Evolutionary conservation across 768 basidiomycete species (phyloP).

Genomic region (Hortiboletus campestris): DNA sequence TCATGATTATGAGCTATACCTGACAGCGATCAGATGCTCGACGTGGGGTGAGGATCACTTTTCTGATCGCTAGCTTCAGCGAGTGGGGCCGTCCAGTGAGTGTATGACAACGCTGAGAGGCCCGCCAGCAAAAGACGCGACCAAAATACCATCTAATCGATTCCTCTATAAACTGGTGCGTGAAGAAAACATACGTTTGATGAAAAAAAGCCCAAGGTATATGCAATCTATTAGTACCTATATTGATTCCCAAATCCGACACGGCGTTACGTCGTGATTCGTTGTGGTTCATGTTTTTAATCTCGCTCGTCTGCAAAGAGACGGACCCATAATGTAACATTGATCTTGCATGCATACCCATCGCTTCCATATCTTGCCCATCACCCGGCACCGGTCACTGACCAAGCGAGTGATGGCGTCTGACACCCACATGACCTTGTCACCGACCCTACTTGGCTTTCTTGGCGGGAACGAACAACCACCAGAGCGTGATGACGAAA

Average conservation of each 20-base stretch:
- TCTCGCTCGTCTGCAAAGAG: not conserved
- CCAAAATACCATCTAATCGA: no score
- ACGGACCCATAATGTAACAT: not conserved
- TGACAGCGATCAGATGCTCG: no score
- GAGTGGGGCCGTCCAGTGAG: no score
- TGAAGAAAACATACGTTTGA: not conserved
- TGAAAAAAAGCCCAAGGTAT: constrained; percentile 2
- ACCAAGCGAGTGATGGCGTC: no score
- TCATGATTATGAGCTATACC: no score
- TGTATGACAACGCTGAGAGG: no score
- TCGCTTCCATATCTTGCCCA: no score
- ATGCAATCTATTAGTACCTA: not conserved
- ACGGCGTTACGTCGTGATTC: constrained; percentile 13
- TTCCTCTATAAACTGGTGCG: not conserved
- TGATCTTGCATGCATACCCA: not conserved
- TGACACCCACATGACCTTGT: no score
- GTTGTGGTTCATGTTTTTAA: not conserved
- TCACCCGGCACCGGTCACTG: no score
- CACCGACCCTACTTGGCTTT: constrained; percentile 3
- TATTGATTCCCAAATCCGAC: constrained; percentile 9
- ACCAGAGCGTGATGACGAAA: constrained; percentile 56
- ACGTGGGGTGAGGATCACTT: no score
- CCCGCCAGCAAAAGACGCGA: no score
- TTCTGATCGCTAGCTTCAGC: no score
- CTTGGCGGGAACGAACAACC: constrained; percentile 58